phyloP scores from a whole-genome alignment of 2,329 filamentous ascomycete genomes.

The Penicillium hesseltinei region DNA sequence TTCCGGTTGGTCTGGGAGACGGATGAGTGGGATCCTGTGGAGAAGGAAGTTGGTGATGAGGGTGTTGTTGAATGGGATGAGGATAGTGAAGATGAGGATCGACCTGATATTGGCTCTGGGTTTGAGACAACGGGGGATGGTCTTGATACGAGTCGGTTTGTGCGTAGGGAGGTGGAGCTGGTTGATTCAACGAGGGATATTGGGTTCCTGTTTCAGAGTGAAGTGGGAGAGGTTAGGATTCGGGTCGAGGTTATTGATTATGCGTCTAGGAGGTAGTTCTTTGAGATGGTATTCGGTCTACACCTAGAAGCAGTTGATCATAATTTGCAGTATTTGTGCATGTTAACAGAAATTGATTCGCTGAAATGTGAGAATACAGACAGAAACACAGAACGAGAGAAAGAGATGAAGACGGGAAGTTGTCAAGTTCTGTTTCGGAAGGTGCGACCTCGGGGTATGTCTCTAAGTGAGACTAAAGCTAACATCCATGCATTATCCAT shows the following conservation, averaged over 20 bases:
- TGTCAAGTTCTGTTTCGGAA: too few relatives aligned
- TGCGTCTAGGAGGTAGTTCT: constrained; percentile 1
- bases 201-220: constrained; percentile 69
- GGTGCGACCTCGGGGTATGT: too few relatives aligned
- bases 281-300: background rate
- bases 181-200: constrained; percentile 75
- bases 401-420: too few relatives aligned
- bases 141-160: constrained; percentile 57
- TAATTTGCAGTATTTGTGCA: background rate
- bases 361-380: too few relatives aligned
- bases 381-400: too few relatives aligned
- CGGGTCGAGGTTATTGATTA: constrained; percentile 57
- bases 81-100: constrained; percentile 35
- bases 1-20: constrained; percentile 81
- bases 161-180: constrained; percentile 76
- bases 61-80: constrained; percentile 46
- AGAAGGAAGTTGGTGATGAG: constrained; percentile 59
- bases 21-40: constrained; percentile 81
- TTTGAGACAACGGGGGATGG: constrained; percentile 16
- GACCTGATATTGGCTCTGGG: constrained; percentile 1
- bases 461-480: too few relatives aligned
- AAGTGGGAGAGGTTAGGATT: constrained; percentile 67
- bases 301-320: background rate
- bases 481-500: too few relatives aligned
- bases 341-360: background rate